Conservation (phyloP, 108 stramenopile genomes). For the Nannochloropsis gaditana region DNA sequence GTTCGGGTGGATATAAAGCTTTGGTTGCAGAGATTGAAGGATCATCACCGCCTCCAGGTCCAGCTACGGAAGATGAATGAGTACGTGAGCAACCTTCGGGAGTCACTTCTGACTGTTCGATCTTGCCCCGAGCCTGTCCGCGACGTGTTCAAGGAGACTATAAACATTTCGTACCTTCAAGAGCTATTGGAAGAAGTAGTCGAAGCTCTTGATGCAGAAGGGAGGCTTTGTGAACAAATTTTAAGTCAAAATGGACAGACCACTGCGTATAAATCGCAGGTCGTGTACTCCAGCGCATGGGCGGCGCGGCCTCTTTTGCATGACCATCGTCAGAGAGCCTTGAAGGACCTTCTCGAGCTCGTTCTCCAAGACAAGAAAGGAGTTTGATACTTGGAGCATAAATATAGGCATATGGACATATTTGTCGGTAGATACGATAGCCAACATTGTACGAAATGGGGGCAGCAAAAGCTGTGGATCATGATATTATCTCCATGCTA, state of each 20-base stretch:
- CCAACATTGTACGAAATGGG: too few relatives aligned
- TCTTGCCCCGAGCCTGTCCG: not conserved
- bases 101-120: not conserved
- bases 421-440: too few relatives aligned
- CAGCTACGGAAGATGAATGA: not conserved
- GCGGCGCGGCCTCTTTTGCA: not conserved
- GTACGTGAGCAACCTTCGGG: not conserved
- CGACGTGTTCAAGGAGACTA: not conserved
- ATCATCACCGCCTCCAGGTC: not conserved
- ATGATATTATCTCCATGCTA: too few relatives aligned
- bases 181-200: constrained; percentile 1
- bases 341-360: not conserved
- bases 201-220: not conserved
- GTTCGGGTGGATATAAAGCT: constrained; percentile 7
- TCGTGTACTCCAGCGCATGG: not conserved
- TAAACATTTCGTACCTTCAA: not conserved
- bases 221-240: not conserved
- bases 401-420: too few relatives aligned
- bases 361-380: not conserved
- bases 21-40: not conserved
- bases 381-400: too few relatives aligned
- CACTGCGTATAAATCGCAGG: not conserved
- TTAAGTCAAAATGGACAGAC: not conserved
- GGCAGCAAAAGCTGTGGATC: too few relatives aligned
- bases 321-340: not conserved